A percentile compares a stretch with the other conserved stretches of the same genome.
phyloP scores from a whole-genome alignment of 208 protist species.

The Wallacemonas sp. region DNA sequence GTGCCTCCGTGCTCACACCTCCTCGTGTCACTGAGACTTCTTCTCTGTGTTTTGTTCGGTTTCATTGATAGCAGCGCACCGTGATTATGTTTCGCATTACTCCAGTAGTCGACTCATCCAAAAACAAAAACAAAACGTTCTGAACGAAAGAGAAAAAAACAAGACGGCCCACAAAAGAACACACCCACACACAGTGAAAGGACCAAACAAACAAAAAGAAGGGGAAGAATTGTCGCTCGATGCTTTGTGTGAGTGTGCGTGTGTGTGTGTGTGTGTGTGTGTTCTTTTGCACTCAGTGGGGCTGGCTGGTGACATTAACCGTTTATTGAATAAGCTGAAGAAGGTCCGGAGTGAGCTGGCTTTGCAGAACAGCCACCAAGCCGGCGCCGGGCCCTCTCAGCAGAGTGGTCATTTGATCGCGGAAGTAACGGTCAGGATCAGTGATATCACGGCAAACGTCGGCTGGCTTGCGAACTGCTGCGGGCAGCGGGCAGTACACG shows the following conservation, averaged over 20 bases:
- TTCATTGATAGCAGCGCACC: not conserved
- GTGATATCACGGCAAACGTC: constrained; percentile 68
- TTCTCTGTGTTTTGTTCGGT: not conserved
- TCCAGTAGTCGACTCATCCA: no score
- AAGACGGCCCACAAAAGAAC: not conserved
- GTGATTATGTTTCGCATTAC: not conserved
- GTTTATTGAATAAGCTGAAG: constrained; percentile 50
- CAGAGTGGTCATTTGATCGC: constrained; percentile 45
- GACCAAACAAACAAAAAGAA: not conserved
- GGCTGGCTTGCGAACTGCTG: constrained; percentile 52
- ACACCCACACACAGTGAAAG: not conserved
- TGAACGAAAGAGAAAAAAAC: no score
- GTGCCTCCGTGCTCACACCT: no score
- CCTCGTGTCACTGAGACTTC: not conserved
- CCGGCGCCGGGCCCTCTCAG: constrained; percentile 34
- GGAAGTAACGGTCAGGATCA: constrained; percentile 70
- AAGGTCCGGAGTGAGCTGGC: constrained; percentile 39
- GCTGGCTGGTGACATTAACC: not conserved
- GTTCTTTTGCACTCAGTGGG: not conserved
- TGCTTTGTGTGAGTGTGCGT: not conserved
- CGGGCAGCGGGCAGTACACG: constrained; percentile 73
- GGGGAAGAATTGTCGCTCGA: no score
- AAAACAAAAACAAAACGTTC: no score
- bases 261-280: not conserved
- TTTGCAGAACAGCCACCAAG: constrained; percentile 36